Evolutionary conservation across 768 basidiomycete species (phyloP).

Genomic region (Pleurotus citrinopileatus): DNA sequence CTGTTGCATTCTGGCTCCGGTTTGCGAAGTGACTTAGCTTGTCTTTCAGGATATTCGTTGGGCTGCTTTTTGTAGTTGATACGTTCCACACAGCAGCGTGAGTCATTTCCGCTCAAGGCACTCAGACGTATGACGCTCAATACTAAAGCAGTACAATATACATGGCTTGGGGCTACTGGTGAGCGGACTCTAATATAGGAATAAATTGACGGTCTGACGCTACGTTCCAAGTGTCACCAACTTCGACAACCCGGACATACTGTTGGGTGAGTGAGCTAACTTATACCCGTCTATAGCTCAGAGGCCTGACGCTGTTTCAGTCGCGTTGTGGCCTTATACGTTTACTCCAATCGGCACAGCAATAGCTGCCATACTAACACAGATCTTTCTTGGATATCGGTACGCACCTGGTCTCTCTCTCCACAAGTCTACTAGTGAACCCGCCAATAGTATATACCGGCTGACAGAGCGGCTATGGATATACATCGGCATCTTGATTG

Average conservation of each 20-base stretch:
- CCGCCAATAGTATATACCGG: conserved; percentile 9
- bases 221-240: conserved; percentile 23
- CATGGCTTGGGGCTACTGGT: conserved; percentile 15
- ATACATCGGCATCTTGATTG: background rate
- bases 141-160: conserved; percentile 16
- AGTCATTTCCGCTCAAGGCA: background rate
- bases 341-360: conserved; percentile 14
- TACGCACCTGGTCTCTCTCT: background rate
- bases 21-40: too few relatives aligned
- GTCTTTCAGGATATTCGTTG: conserved; percentile 8
- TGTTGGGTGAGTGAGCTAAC: conserved; percentile 16
- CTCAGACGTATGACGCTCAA: background rate
- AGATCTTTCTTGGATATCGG: conserved; percentile 18
- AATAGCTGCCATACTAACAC: conserved; percentile 17
- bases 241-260: conserved; percentile 14
- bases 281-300: background rate
- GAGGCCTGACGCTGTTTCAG: background rate
- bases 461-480: background rate
- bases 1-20: too few relatives aligned
- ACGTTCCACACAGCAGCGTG: conserved; percentile 12
- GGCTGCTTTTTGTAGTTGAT: conserved; percentile 6
- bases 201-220: too few relatives aligned
- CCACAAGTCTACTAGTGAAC: background rate
- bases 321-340: conserved; percentile 13
- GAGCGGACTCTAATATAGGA: background rate